Percentiles rank a stretch among this genome's conserved stretches.
Evolutionary conservation across 495 filamentous ascomycete species (phyloP).

Genomic region (Cenococcum geophilum): DNA sequence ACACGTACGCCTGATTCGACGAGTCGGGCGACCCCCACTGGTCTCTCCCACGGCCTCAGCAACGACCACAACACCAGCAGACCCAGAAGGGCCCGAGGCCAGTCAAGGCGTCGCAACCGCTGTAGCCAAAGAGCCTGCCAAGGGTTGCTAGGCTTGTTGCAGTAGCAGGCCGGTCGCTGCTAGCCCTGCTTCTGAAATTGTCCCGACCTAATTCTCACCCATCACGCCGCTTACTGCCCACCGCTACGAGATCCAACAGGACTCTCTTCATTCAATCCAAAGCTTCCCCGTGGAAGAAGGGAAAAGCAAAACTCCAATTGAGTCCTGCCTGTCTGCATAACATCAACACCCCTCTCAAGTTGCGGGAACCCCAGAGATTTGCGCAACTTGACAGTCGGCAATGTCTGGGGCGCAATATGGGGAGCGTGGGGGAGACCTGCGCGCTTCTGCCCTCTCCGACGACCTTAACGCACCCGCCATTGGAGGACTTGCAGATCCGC

Average conservation of each 20-base stretch:
- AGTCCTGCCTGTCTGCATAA: background rate
- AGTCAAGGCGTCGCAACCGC: conserved; percentile 7
- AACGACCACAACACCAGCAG: conserved; percentile 5
- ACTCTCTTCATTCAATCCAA: background rate
- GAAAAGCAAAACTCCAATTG: conserved; percentile 9
- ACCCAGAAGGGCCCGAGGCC: background rate
- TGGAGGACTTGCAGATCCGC: conserved; percentile 19
- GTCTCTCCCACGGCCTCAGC: conserved; percentile 2
- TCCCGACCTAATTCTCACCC: conserved; percentile 11
- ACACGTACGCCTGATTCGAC: conserved; percentile 8
- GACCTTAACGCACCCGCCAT: conserved; percentile 20
- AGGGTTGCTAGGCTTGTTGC: conserved; percentile 9
- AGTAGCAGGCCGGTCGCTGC: conserved; percentile 8
- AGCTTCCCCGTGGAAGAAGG: conserved; percentile 2
- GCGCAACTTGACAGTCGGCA: conserved; percentile 24
- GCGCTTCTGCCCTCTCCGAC: conserved; percentile 19
- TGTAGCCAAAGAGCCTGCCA: conserved; percentile 7
- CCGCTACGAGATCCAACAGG: background rate
- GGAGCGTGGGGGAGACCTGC: conserved; percentile 34
- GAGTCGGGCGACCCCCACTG: conserved; percentile 4
- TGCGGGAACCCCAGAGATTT: conserved; percentile 11
- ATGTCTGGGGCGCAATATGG: conserved; percentile 38
- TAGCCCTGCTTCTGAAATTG: conserved; percentile 17
- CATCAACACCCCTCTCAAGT: background rate
- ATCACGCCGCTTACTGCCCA: conserved; percentile 19